Evolutionary conservation across 306 rosid genomes (phyloP), one percentile per base, ranked within the genome.

Genomic region (Gynostemma pentaphyllum): DNA sequence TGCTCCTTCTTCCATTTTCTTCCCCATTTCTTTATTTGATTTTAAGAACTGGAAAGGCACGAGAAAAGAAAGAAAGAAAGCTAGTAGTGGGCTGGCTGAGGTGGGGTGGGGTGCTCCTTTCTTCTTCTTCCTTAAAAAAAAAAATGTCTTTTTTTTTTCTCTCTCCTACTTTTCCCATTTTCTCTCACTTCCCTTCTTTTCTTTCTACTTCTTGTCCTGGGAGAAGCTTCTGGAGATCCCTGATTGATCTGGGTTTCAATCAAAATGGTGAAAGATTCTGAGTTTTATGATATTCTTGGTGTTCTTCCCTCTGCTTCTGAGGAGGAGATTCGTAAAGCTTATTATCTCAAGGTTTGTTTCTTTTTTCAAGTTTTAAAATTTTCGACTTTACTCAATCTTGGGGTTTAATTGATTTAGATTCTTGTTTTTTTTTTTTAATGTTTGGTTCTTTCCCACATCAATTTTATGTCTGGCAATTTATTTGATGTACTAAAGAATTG

Each of bases 261-360:
- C 1, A 28, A 28, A 26, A 90, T 86, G 99, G 90, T 78, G 60
- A 88, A 79, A 47, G 99, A 92, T 69, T 73, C 87, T 1, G 96
- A 92, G 81, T 88, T 74, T 73, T 92, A 92, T 63, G 95, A 92
- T 34, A 77, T 86, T 64, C 92, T 88, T 46, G 77, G 83, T 23
- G 80, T 92, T 68, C 14, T 66, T 68, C 80, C 90, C 55, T 79
- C 87, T 2, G 88, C 95, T 53, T 78, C 96, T 4, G 95, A 84
- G 22, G 88, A 76, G 21, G 90, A 82, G 76, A 84, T 92, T 71
- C 96, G 95, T 72, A 87, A 82, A 71, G 97, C 97, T 47, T 91
- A 91, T 68, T 91, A 91, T 72, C 88, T 77, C 13, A 88, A 92
- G 96, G 99, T 83, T 47, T 9, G 42, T 7, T 45, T n/a, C n/a